Conservation (phyloP, 176 grass and related monocot genomes). For the Carex parvula region DNA sequence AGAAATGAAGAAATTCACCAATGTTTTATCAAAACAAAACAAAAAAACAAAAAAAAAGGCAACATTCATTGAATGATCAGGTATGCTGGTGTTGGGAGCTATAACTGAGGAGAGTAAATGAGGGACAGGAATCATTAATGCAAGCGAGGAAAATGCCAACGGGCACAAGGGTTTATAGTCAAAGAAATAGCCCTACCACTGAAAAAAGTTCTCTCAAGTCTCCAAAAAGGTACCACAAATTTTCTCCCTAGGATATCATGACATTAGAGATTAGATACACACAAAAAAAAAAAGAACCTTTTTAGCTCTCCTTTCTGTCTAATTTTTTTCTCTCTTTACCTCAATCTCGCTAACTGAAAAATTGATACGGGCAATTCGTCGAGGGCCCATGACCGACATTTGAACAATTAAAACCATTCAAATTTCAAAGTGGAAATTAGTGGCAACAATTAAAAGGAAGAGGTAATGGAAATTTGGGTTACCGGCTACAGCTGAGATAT, state of each 20-base stretch:
- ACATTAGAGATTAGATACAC: background rate
- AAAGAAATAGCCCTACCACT: conserved; percentile 23
- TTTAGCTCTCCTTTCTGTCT: conserved; percentile 2
- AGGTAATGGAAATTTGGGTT: background rate
- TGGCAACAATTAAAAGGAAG: conserved; percentile 8
- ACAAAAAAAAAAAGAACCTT: background rate
- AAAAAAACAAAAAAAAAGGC: background rate
- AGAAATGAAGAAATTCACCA: background rate
- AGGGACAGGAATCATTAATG: conserved; percentile 1
- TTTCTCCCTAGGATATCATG: conserved; percentile 10
- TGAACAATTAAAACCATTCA: background rate
- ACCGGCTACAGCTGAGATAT: conserved; percentile 82
- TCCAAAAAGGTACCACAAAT: conserved; percentile 8
- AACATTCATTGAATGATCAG: background rate
- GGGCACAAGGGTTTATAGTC: conserved; percentile 6
- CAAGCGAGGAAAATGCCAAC: background rate
- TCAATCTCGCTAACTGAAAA: background rate
- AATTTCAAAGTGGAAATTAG: background rate
- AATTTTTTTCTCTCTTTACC: background rate
- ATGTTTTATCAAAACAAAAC: background rate
- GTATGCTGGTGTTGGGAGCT: background rate
- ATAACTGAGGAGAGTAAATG: background rate
- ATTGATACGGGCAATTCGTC: background rate
- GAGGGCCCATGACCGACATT: background rate
- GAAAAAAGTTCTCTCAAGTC: conserved; percentile 8